Evolutionary conservation across 768 basidiomycete species (phyloP).

Genomic region (Calocera viscosa): DNA sequence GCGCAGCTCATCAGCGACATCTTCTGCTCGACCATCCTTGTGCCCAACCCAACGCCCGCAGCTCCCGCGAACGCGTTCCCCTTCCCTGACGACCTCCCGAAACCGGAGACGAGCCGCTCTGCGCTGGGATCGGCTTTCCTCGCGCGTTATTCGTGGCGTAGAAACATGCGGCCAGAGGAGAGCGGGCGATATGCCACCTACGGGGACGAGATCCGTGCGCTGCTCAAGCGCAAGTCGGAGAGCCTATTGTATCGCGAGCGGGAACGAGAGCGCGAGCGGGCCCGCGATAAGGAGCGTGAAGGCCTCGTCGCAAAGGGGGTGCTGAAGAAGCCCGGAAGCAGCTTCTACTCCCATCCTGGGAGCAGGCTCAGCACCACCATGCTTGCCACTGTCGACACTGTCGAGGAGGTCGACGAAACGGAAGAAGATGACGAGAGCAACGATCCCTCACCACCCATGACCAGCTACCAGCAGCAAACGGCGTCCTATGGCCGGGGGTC

Average conservation of each 20-base stretch:
- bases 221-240: slow-evolving; percentile 33
- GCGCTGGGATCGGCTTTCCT: slow-evolving; percentile 65
- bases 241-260: neutral
- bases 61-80: slow-evolving; percentile 20
- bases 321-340: slow-evolving; percentile 1
- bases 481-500: neutral
- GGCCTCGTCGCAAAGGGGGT: slow-evolving; percentile 1
- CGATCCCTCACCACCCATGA: neutral
- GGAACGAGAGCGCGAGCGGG: neutral
- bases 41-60: slow-evolving; percentile 31
- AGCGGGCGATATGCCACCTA: slow-evolving; percentile 39
- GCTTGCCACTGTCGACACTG: slow-evolving; percentile 6
- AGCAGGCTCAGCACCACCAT: slow-evolving; percentile 6
- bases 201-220: slow-evolving; percentile 64
- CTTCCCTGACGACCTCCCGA: slow-evolving; percentile 38
- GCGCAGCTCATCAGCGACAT: slow-evolving; percentile 69
- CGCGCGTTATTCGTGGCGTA: slow-evolving; percentile 78
- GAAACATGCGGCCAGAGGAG: slow-evolving; percentile 22
- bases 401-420: slow-evolving; percentile 2
- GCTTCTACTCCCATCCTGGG: slow-evolving; percentile 1
- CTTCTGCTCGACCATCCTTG: slow-evolving; percentile 69
- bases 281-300: slow-evolving; percentile 2
- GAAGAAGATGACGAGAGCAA: neutral
- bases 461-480: neutral
- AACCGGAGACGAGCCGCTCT: slow-evolving; percentile 31